phyloP scores from a whole-genome alignment of 2,329 filamentous ascomycete genomes.

The Fusarium nanum region DNA sequence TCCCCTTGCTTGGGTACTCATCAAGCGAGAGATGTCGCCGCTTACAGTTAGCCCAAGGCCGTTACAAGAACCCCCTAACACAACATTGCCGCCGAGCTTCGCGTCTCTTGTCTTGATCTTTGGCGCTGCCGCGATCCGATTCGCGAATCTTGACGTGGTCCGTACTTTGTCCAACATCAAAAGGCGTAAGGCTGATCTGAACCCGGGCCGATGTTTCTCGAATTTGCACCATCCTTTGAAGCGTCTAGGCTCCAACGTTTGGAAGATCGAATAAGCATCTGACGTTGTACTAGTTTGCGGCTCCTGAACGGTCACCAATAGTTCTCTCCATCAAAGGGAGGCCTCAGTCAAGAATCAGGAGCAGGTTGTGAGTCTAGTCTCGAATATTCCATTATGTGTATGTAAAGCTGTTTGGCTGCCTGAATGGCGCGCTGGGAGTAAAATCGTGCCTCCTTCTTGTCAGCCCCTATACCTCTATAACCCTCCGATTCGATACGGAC shows the following conservation, averaged over 20 bases:
- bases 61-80: slow-evolving; percentile 4
- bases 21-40: slow-evolving; percentile 37
- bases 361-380: slow-evolving; percentile 15
- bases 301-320: slow-evolving; percentile 14
- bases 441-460: slow-evolving; percentile 18
- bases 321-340: slow-evolving; percentile 28
- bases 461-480: slow-evolving; percentile 34
- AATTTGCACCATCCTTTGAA: slow-evolving; percentile 34
- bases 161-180: slow-evolving; percentile 31
- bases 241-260: slow-evolving; percentile 14
- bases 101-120: slow-evolving; percentile 23
- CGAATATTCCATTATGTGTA: slow-evolving; percentile 42
- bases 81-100: slow-evolving; percentile 24
- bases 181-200: slow-evolving; percentile 41
- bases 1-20: slow-evolving; percentile 5
- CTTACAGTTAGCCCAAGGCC: slow-evolving; percentile 37
- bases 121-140: slow-evolving; percentile 27
- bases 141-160: slow-evolving; percentile 31
- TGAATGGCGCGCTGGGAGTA: slow-evolving; percentile 29
- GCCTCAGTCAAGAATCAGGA: slow-evolving; percentile 34
- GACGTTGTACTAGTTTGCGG: slow-evolving; percentile 21
- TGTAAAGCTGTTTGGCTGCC: slow-evolving; percentile 41
- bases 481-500: slow-evolving; percentile 17
- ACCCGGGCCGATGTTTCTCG: slow-evolving; percentile 21
- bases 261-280: slow-evolving; percentile 37